Evolutionary conservation across 495 filamentous ascomycete species (phyloP), one percentile per base, ranked within the genome.

Genomic region (Annulohypoxylon stygium): DNA sequence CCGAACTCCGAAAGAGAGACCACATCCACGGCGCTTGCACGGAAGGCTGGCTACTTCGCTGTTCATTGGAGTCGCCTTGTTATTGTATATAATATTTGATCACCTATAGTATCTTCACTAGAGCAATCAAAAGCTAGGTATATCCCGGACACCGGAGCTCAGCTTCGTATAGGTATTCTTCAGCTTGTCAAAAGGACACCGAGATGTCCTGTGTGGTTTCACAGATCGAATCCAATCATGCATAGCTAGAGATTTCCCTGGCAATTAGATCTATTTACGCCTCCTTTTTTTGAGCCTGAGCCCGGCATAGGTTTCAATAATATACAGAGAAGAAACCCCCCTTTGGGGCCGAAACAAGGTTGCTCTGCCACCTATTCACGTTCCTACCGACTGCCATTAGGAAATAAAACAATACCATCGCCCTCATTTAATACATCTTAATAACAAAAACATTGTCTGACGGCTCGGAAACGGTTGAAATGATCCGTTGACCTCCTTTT

Each of bases 321-420:
- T 78, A 77, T 78, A 78, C 76, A 76, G 64, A 74, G 72, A 67
- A 75, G 57, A 73, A 67, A 23, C 26, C 59, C 67, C 67, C 68
- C 33, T n/a, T 12, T 33, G 16, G 18, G 53, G 45, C 41, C 23
- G 47, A 14, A 37, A 39, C 45, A 61, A 61, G 55, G 58, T 65
- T 75, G 67, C 67, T 67, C 67, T 71, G 69, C 60, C 66, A 66
- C 69, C 69, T 65, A 54, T 45, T 62, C 65, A 62, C 61, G 60
- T 66, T 61, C 53, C 65, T 48, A 57, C 58, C 45, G 54, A 62
- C 57, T 65, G 54, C 53, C 70, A 53, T 50, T 33, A 61, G 54
- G 45, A 69, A 71, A 61, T 70, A 51, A 66, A 67, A 51, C 26
- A 61, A 63, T 70, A 16, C 63, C 43, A 37, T 45, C 51, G 20